Conservation (phyloP, 495 filamentous ascomycete genomes). For the Rhypophila decipiens region DNA sequence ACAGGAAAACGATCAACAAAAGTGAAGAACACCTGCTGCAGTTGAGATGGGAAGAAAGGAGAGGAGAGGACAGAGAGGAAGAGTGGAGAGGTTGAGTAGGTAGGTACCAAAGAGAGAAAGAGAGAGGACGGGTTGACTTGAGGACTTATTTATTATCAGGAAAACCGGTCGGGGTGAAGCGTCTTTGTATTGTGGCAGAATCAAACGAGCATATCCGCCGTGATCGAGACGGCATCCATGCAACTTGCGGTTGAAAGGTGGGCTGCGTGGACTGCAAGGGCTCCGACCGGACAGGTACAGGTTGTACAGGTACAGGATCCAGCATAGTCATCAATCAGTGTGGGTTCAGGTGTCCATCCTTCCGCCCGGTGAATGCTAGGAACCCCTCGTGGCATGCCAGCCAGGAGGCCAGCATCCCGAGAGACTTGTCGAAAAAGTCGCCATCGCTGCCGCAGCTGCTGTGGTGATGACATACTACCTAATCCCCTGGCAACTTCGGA, state of each 20-base stretch:
- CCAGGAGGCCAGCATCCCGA: no score
- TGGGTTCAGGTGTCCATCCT: neutral
- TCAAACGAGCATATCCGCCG: constrained; percentile 19
- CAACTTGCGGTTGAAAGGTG: constrained; percentile 4
- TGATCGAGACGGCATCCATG: constrained; percentile 17
- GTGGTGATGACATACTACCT: no score
- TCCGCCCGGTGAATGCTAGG: neutral
- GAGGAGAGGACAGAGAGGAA: neutral
- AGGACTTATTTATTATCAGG: no score
- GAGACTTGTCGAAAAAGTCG: no score
- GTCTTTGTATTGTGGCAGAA: constrained; percentile 22
- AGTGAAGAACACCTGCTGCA: no score
- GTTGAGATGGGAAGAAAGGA: no score
- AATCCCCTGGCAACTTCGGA: no score
- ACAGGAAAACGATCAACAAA: no score
- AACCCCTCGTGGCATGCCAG: no score
- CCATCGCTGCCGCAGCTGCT: no score
- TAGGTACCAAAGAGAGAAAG: neutral
- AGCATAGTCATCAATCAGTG: neutral
- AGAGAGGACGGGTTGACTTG: constrained; percentile 3
- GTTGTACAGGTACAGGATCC: constrained; percentile 2
- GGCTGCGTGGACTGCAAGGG: neutral
- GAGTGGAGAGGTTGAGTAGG: neutral
- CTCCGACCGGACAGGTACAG: constrained; percentile 15
- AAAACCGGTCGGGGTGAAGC: constrained; percentile 9